These are phyloP conservation scores for Wallacemonas collosoma DNA, from an alignment of 208 protist genomes.

Conservation along the genomic window DNA sequence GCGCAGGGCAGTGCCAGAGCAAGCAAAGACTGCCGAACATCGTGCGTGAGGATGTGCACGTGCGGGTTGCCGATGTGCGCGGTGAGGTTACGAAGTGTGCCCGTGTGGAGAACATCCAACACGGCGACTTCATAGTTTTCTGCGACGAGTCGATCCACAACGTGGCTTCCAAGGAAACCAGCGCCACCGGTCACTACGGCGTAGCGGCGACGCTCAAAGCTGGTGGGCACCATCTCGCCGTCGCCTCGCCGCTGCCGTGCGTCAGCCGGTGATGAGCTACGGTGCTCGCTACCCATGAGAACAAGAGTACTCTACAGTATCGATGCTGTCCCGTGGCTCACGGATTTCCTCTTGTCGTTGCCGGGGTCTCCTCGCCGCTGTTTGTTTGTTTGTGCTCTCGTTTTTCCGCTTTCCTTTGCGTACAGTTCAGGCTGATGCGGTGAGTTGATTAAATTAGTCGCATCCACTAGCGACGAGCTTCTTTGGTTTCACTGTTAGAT, in stretches of 20 bases:
- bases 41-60: slow-evolving; percentile 90
- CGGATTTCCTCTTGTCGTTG: too few relatives aligned
- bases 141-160: slow-evolving; percentile 79
- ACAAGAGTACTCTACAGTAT: too few relatives aligned
- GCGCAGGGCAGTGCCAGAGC: slow-evolving; percentile 2
- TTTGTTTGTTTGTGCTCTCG: too few relatives aligned
- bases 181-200: slow-evolving; percentile 93
- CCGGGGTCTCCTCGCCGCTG: too few relatives aligned
- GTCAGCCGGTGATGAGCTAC: neutral
- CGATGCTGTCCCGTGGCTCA: too few relatives aligned
- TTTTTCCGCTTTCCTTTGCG: too few relatives aligned
- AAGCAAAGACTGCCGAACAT: slow-evolving; percentile 55
- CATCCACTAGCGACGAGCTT: too few relatives aligned
- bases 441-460: too few relatives aligned
- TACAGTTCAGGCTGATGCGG: too few relatives aligned
- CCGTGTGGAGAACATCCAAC: slow-evolving; percentile 95
- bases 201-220: neutral
- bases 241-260: neutral
- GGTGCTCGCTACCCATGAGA: too few relatives aligned
- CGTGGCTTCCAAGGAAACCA: slow-evolving; percentile 96
- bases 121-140: slow-evolving; percentile 79
- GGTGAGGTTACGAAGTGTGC: slow-evolving; percentile 59
- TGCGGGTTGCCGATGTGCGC: slow-evolving; percentile 60
- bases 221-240: neutral
- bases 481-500: too few relatives aligned